Base-by-base conservation (phyloP, 2,329 filamentous ascomycete genomes). In the Stemphylium beticola region DNA sequence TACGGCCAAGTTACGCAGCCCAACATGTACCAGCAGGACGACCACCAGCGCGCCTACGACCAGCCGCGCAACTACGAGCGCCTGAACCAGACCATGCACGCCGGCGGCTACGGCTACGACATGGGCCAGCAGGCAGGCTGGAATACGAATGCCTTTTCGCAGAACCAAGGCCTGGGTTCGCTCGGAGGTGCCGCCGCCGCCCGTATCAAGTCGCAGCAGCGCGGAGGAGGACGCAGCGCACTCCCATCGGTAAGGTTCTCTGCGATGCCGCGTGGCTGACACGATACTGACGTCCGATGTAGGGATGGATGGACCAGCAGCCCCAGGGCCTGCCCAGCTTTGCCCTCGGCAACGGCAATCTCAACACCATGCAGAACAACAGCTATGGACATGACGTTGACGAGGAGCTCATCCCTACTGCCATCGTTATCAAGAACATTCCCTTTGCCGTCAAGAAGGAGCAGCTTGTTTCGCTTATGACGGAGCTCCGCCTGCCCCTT, bases 371-470 rank as follows among this genome's bases (percentile, higher is more conserved):
- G 56, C 64, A 73, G 68, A 74, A 67, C 73, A 80, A 78, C 52
- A 77, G 76, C 50, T 78, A 82, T 62, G 68, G 76, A 52, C 79
- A 80, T 33, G 80, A 81, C 54, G 84, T 86, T 42, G 83, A 87
- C 52, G 93, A 96, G 64, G 93, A 98, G 78, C 85, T 99, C 57
- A 99, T 99, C 55, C 93, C 93, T 2, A 99, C 95, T 3, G 95
- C 95, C 49, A 98, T 99, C 67, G 95, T 99, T 55, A 98, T 99
- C 78, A 99, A 99, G 81, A 99, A 99, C 74, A 99, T 99, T 33
- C 95, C 96, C 0, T 99, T 99, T 75, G 95, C 96, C 24, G 92
- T 98, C 53, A 93, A 96, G 76, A 98, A 98, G 78, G 95, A 99
- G 77, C 92, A 93, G 68, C 83, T 99, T 34, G 91, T 96, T 31